Evolutionary conservation across 2,329 filamentous ascomycete species (phyloP).

Genomic region (Claviceps sorghi): DNA sequence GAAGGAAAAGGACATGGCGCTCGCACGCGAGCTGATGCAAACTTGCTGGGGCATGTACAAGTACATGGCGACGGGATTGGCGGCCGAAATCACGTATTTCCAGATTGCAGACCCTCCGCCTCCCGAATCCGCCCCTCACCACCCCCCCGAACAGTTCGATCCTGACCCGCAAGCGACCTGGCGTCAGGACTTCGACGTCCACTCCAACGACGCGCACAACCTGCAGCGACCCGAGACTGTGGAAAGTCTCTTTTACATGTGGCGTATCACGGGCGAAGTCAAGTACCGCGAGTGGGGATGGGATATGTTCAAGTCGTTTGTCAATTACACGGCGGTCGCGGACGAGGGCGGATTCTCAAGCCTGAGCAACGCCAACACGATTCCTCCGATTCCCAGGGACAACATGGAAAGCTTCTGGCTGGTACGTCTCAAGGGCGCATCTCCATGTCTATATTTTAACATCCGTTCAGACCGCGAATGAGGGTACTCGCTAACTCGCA

Average conservation of each 20-base stretch:
- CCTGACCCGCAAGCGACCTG: conserved; percentile 44
- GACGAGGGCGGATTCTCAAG: conserved; percentile 73
- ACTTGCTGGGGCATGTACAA: conserved; percentile 99
- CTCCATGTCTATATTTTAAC: too few species aligned
- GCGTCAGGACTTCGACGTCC: conserved; percentile 67
- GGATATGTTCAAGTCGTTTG: conserved; percentile 93
- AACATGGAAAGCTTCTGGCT: conserved; percentile 99
- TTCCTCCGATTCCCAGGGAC: conserved; percentile 59
- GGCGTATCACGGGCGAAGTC: conserved; percentile 83
- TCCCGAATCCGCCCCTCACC: conserved; percentile 34
- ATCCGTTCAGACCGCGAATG: too few species aligned
- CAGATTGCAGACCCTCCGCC: conserved; percentile 55
- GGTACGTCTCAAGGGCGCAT: conserved; percentile 33
- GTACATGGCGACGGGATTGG: conserved; percentile 76
- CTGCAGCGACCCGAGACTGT: conserved; percentile 90
- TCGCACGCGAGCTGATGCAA: conserved; percentile 83
- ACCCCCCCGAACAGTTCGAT: conserved; percentile 36
- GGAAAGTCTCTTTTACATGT: conserved; percentile 97
- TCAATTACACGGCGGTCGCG: conserved; percentile 67
- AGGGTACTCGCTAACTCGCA: neutral
- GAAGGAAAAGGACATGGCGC: conserved; percentile 73
- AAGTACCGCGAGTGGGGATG: conserved; percentile 94
- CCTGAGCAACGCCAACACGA: conserved; percentile 54
- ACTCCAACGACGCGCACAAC: conserved; percentile 76
- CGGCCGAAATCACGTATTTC: conserved; percentile 89